Evolutionary conservation across 768 basidiomycete genomes (phyloP).

Genomic region (Panaeolus papilionaceus): DNA sequence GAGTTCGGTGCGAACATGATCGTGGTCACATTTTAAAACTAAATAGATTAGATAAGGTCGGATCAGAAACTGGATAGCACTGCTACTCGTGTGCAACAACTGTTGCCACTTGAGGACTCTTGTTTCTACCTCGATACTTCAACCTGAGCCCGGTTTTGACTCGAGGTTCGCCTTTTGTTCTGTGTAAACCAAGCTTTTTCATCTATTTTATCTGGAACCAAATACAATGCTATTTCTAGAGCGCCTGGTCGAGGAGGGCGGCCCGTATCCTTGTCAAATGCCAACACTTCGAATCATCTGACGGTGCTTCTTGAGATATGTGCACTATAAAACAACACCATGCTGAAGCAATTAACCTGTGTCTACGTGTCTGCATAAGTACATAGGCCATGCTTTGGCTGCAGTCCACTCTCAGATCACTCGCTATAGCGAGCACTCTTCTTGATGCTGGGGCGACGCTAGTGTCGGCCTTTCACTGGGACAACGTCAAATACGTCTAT

Average conservation of each 20-base stretch:
- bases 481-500: constrained; percentile 49
- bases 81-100: background rate
- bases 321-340: background rate
- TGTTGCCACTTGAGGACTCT: too few relatives aligned
- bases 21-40: background rate
- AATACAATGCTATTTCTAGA: background rate
- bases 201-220: background rate
- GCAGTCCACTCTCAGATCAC: background rate
- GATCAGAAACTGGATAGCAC: background rate
- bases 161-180: too few relatives aligned
- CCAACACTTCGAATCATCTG: background rate
- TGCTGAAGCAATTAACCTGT: background rate
- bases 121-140: too few relatives aligned
- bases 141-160: too few relatives aligned
- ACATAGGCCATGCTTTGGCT: background rate
- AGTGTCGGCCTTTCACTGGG: constrained; percentile 44
- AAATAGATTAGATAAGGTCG: constrained; percentile 5
- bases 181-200: too few relatives aligned
- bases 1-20: background rate
- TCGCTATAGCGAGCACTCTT: background rate
- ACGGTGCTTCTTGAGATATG: background rate
- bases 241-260: background rate
- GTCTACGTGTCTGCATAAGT: background rate
- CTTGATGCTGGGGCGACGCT: background rate
- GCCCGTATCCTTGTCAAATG: background rate